These are phyloP conservation scores for Microsporum audouinii DNA, from an alignment of 2,329 filamentous ascomycete species.

Conservation along the genomic window DNA sequence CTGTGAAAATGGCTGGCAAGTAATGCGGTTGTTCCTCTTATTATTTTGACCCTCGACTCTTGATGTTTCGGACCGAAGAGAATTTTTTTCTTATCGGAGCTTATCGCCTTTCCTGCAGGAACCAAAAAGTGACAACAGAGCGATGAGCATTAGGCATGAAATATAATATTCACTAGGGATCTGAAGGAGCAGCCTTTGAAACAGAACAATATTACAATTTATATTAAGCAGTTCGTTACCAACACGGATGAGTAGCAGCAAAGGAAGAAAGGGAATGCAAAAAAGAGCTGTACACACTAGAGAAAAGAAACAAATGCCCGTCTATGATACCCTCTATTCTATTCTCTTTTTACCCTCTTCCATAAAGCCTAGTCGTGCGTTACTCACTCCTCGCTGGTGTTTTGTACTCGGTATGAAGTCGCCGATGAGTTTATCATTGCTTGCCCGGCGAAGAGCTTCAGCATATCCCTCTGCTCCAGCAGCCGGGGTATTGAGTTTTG, in stretches of 20 bases:
- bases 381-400: constrained; percentile 76
- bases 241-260: neutral
- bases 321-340: constrained; percentile 39
- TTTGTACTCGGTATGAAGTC: constrained; percentile 49
- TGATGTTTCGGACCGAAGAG: neutral
- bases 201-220: neutral
- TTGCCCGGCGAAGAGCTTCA: constrained; percentile 70
- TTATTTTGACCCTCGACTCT: neutral
- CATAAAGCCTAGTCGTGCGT: constrained; percentile 66
- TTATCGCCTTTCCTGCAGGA: neutral
- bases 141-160: no score
- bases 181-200: neutral
- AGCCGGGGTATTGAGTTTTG: constrained; percentile 79
- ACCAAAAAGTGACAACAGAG: neutral
- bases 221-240: neutral
- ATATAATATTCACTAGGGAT: no score
- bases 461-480: constrained; percentile 81
- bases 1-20: neutral
- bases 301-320: neutral
- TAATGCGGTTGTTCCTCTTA: neutral
- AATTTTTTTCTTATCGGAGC: neutral
- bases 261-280: neutral
- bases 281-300: neutral
- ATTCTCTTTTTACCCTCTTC: constrained; percentile 99
- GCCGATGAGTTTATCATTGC: constrained; percentile 72